Evolutionary conservation across 257 asterid species (phyloP).

Genomic region (Ajuga chamaepitys): DNA sequence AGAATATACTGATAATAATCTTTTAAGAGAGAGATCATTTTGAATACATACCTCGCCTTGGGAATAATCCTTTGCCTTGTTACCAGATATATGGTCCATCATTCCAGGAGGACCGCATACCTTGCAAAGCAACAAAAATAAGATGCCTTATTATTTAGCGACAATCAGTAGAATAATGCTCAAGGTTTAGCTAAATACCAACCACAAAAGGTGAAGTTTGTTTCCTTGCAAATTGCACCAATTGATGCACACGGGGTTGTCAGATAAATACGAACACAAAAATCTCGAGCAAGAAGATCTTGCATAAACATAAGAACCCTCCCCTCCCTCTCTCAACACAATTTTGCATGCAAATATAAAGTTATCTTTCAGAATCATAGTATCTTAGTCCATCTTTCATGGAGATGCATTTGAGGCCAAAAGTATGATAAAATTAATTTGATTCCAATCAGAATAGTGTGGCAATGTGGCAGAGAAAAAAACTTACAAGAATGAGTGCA

Average conservation of each 20-base stretch:
- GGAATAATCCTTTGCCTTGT: constrained; percentile 65
- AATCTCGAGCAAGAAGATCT: too few species aligned
- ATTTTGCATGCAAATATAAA: neutral
- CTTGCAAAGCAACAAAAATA: constrained; percentile 31
- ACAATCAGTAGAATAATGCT: too few species aligned
- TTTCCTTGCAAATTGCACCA: too few species aligned
- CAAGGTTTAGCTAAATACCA: too few species aligned
- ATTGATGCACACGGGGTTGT: too few species aligned
- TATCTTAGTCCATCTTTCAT: neutral
- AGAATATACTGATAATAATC: neutral
- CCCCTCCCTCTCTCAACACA: neutral
- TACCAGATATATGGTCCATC: constrained; percentile 87
- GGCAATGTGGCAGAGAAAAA: constrained; percentile 14
- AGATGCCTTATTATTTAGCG: neutral
- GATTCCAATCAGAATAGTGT: neutral
- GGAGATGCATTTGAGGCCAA: constrained; percentile 3
- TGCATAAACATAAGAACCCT: too few species aligned
- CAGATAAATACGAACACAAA: too few species aligned
- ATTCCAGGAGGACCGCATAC: constrained; percentile 99
- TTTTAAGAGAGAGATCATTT: neutral
- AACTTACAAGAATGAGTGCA: constrained; percentile 77
- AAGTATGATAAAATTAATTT: neutral
- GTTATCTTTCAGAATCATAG: neutral
- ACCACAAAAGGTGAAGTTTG: too few species aligned
- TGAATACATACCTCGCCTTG: constrained; percentile 81